Conservation (phyloP, 73 alveolate genomes). For the Symbiodinium pilosum region DNA sequence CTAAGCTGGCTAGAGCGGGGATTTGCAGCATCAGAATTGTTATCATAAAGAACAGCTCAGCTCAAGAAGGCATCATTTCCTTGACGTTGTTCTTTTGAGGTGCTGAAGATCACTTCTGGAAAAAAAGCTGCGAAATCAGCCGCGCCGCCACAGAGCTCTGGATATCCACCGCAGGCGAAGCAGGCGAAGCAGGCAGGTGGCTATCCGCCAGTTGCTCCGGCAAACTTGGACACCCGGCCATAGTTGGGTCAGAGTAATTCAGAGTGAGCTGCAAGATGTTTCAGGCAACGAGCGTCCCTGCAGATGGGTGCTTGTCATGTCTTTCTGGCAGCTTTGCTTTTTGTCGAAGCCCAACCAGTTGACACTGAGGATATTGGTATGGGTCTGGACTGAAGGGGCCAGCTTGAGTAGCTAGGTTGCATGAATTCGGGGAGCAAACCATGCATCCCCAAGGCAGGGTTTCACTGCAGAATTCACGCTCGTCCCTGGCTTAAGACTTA, state of each 20-base stretch:
- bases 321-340: no score
- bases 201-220: not conserved
- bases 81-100: not conserved
- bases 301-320: no score
- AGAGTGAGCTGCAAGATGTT: not conserved
- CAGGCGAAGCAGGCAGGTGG: not conserved
- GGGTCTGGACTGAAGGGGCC: slow-evolving; percentile 7
- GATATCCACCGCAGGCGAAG: not conserved
- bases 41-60: no score
- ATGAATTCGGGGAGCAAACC: not conserved
- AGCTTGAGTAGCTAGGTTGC: not conserved
- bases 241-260: not conserved
- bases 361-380: not conserved
- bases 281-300: not conserved
- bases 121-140: not conserved
- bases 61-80: not conserved
- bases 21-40: no score
- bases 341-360: no score
- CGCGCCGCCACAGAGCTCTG: not conserved
- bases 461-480: not conserved
- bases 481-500: not conserved
- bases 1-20: not conserved
- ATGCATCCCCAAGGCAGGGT: not conserved
- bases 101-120: not conserved
- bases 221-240: not conserved